Evolutionary conservation across 2,329 filamentous ascomycete genomes (phyloP).

Genomic region (Mollisia scopiformis): DNA sequence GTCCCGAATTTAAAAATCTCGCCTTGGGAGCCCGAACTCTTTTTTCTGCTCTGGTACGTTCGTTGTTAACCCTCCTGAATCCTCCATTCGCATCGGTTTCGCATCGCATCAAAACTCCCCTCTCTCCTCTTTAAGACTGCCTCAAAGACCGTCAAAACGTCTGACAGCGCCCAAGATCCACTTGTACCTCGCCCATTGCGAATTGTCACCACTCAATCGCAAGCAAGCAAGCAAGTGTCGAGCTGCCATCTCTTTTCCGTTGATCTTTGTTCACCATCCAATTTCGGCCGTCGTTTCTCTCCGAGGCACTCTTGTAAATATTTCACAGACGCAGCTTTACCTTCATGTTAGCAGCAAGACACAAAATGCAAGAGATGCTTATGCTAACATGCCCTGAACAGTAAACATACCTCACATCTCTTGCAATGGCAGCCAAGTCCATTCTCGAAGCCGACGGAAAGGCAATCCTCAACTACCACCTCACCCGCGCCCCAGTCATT

Average conservation of each 20-base stretch:
- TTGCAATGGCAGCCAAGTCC: constrained; percentile 89
- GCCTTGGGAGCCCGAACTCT: neutral
- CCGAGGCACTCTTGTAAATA: neutral
- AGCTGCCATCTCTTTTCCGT: neutral
- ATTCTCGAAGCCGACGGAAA: constrained; percentile 99
- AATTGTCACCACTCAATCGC: neutral
- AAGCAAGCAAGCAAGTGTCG: neutral
- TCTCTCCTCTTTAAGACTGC: neutral
- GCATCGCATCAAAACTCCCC: constrained; percentile 7
- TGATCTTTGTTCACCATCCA: neutral
- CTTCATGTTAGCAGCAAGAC: constrained; percentile 19
- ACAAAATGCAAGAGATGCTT: constrained; percentile 3
- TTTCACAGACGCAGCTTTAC: neutral
- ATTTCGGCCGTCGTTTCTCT: neutral
- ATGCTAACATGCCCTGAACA: constrained; percentile 23
- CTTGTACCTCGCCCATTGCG: neutral
- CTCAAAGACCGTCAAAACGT: constrained; percentile 1
- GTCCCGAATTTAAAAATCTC: neutral
- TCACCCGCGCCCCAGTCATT: constrained; percentile 95
- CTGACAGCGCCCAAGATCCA: neutral
- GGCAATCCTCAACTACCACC: constrained; percentile 99
- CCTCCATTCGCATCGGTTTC: neutral
- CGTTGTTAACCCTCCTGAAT: neutral
- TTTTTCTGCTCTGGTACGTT: constrained; percentile 3
- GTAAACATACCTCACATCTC: constrained; percentile 28